These are phyloP conservation scores for Clonostachys byssicola DNA, from an alignment of 2,329 filamentous ascomycete genomes.

Conservation along the genomic window DNA sequence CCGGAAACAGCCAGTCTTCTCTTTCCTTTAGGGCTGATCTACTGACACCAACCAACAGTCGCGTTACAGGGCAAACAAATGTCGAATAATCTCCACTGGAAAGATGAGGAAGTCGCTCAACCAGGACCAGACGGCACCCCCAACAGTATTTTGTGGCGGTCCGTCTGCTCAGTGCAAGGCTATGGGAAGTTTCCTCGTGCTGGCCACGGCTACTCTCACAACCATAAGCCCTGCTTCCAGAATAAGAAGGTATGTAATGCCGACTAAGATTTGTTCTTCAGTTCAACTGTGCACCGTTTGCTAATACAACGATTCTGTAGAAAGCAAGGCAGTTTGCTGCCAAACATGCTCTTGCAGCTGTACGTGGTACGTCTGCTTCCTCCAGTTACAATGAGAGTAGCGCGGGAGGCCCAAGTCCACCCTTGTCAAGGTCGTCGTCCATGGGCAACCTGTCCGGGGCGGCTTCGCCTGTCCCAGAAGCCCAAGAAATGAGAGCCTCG, in stretches of 20 bases:
- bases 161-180: constrained; percentile 13
- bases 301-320: constrained; percentile 8
- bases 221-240: constrained; percentile 26
- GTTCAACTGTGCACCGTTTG: not conserved
- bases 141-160: constrained; percentile 9
- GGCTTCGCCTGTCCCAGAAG: too few relatives aligned
- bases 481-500: too few relatives aligned
- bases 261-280: not conserved
- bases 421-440: too few relatives aligned
- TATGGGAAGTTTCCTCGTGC: constrained; percentile 14
- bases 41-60: constrained; percentile 4
- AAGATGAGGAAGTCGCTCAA: constrained; percentile 1
- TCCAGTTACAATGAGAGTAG: too few relatives aligned
- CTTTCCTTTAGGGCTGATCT: not conserved
- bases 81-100: constrained; percentile 4
- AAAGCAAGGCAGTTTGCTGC: constrained; percentile 50
- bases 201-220: constrained; percentile 22
- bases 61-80: constrained; percentile 7
- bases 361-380: constrained; percentile 14
- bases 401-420: too few relatives aligned
- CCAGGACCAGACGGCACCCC: too few relatives aligned
- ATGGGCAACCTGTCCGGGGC: too few relatives aligned
- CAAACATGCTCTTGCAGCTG: constrained; percentile 37
- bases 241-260: constrained; percentile 37
- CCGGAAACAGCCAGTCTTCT: not conserved